These are phyloP conservation scores for Glycyrrhiza uralensis DNA, from an alignment of 306 rosid genomes.

Conservation along the genomic window DNA sequence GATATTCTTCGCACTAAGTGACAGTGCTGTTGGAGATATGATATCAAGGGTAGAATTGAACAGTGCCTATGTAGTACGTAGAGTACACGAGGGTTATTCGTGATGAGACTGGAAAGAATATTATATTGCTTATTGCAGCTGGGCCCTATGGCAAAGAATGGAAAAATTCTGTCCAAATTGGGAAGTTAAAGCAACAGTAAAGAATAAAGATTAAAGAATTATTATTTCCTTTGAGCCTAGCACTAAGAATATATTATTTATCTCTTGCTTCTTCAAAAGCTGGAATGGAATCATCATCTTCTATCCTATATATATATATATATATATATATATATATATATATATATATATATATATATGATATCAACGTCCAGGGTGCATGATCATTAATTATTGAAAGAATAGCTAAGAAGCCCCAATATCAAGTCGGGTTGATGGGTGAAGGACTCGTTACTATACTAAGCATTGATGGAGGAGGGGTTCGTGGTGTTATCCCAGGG, in stretches of 20 bases:
- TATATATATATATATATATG: too few species aligned
- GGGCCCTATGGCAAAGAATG: not conserved
- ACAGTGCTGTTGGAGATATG: not conserved
- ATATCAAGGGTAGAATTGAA: not conserved
- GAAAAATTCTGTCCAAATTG: not conserved
- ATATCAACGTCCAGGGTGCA: not conserved
- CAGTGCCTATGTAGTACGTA: too few species aligned
- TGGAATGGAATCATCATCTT: not conserved
- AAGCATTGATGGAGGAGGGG: conserved; percentile 28
- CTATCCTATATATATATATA: too few species aligned
- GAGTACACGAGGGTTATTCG: not conserved
- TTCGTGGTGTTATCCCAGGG: conserved; percentile 9
- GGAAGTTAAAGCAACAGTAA: not conserved
- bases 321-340: too few species aligned
- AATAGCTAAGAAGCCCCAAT: not conserved
- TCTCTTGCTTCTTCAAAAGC: not conserved
- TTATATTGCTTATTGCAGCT: not conserved
- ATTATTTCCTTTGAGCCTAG: not conserved
- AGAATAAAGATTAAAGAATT: not conserved
- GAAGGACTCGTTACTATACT: conserved; percentile 22
- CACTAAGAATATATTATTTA: not conserved
- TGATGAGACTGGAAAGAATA: not conserved
- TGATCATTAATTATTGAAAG: not conserved
- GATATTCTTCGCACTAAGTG: too few species aligned
- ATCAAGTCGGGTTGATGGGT: not conserved